Evolutionary conservation across 2,329 filamentous ascomycete species (phyloP).

Genomic region (Lachnellula subtilissima): DNA sequence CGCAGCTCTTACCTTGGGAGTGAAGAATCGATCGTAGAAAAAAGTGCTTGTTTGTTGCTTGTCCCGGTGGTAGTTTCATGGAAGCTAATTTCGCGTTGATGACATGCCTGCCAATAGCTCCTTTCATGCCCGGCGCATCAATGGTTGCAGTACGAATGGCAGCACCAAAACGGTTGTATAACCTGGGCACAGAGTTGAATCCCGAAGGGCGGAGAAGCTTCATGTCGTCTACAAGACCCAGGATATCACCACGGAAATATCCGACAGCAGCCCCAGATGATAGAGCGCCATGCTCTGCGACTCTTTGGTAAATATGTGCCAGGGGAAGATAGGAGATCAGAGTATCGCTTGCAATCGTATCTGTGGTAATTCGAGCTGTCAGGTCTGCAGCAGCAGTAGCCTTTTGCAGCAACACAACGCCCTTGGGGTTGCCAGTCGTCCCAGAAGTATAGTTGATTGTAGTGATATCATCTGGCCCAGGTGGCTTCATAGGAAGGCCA

Average conservation of each 20-base stretch:
- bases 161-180: constrained; percentile 86
- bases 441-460: constrained; percentile 92
- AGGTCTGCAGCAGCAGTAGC: constrained; percentile 73
- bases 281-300: constrained; percentile 72
- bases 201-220: constrained; percentile 78
- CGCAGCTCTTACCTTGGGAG: constrained; percentile 76
- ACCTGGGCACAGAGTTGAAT: constrained; percentile 83
- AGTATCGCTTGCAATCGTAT: constrained; percentile 51
- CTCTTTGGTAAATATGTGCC: constrained; percentile 88
- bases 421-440: constrained; percentile 78
- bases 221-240: constrained; percentile 83
- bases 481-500: constrained; percentile 65
- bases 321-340: constrained; percentile 85
- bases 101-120: constrained; percentile 73
- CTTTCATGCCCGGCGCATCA: constrained; percentile 73
- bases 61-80: constrained; percentile 65
- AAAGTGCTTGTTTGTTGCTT: constrained; percentile 74
- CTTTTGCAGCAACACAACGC: constrained; percentile 75
- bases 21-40: constrained; percentile 84
- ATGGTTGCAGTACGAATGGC: constrained; percentile 77
- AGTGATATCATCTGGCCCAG: constrained; percentile 68
- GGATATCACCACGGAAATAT: constrained; percentile 90
- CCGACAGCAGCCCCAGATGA: constrained; percentile 71
- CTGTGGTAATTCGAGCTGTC: constrained; percentile 50
- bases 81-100: constrained; percentile 75